Conservation (phyloP, 164 flowering plant species). For the Magnolia changhungtana region DNA sequence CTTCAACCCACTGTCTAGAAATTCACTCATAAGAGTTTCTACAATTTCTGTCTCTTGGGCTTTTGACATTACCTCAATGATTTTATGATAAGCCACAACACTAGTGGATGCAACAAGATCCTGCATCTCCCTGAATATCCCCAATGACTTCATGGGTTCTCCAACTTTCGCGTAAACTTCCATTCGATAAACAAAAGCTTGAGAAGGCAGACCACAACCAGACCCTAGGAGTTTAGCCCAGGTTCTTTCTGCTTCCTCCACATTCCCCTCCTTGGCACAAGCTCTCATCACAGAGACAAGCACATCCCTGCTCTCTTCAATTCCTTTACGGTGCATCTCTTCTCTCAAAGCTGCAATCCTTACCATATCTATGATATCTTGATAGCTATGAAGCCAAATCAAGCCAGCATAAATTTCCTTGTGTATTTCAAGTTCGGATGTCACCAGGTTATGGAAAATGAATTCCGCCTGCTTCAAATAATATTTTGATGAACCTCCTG, state of each 20-base stretch:
- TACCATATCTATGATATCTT: conserved; percentile 65
- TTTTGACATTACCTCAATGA: conserved; percentile 72
- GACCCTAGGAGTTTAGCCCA: conserved; percentile 58
- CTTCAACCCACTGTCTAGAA: conserved; percentile 61
- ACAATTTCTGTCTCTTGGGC: conserved; percentile 62
- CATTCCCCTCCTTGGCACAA: conserved; percentile 70
- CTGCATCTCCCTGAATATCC: conserved; percentile 63
- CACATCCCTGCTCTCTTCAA: conserved; percentile 64
- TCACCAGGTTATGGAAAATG: conserved; percentile 69
- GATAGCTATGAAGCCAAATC: conserved; percentile 92
- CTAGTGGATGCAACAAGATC: conserved; percentile 34
- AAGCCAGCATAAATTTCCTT: conserved; percentile 77
- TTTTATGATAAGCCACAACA: conserved; percentile 66
- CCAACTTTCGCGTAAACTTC: conserved; percentile 67
- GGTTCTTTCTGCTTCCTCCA: conserved; percentile 66
- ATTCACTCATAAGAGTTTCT: conserved; percentile 71
- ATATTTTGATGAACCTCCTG: conserved; percentile 52
- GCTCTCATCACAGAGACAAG: conserved; percentile 79
- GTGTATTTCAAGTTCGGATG: conserved; percentile 66
- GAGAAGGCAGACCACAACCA: conserved; percentile 43
- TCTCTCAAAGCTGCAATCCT: conserved; percentile 49
- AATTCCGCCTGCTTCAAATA: conserved; percentile 89
- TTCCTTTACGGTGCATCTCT: conserved; percentile 60
- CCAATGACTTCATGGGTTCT: conserved; percentile 60
- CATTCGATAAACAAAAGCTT: conserved; percentile 76